phyloP scores from a whole-genome alignment of 306 rosid species.

The Vigna radiata region DNA sequence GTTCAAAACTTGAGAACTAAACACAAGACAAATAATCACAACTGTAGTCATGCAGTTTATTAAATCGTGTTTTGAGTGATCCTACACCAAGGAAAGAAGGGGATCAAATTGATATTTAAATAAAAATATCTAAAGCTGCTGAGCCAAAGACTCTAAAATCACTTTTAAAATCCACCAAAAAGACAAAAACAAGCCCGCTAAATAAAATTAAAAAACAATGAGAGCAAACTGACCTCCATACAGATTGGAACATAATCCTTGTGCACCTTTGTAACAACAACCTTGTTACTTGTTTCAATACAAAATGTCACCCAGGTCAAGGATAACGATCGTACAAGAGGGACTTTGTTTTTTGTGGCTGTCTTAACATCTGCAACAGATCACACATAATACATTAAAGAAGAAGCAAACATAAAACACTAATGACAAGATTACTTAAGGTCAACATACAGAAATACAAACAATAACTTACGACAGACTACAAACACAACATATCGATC shows the following conservation, averaged over 20 bases:
- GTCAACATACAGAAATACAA: slow-evolving; percentile 8
- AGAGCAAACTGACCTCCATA: slow-evolving; percentile 85
- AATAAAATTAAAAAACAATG: slow-evolving; percentile 10
- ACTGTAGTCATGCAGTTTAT: slow-evolving; percentile 27
- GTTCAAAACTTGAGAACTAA: slow-evolving; percentile 15
- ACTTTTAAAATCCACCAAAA: background rate
- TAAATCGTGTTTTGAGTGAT: background rate
- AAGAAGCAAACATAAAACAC: slow-evolving; percentile 32
- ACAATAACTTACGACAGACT: background rate
- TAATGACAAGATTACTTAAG: background rate
- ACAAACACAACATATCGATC: slow-evolving; percentile 6
- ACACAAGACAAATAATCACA: slow-evolving; percentile 6
- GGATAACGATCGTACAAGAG: slow-evolving; percentile 90
- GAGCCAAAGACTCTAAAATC: background rate
- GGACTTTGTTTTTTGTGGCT: slow-evolving; percentile 92
- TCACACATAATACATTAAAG: slow-evolving; percentile 40
- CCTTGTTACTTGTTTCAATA: slow-evolving; percentile 88
- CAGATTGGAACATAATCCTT: slow-evolving; percentile 97
- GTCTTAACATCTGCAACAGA: slow-evolving; percentile 78
- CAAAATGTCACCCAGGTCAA: slow-evolving; percentile 93
- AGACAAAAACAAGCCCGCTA: background rate
- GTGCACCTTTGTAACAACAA: slow-evolving; percentile 75
- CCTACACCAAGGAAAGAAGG: background rate
- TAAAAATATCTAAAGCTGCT: background rate
- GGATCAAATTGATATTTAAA: slow-evolving; percentile 7